These are phyloP conservation scores for Hibiscus trionum DNA, from an alignment of 345 rosid species.

Conservation along the genomic window DNA sequence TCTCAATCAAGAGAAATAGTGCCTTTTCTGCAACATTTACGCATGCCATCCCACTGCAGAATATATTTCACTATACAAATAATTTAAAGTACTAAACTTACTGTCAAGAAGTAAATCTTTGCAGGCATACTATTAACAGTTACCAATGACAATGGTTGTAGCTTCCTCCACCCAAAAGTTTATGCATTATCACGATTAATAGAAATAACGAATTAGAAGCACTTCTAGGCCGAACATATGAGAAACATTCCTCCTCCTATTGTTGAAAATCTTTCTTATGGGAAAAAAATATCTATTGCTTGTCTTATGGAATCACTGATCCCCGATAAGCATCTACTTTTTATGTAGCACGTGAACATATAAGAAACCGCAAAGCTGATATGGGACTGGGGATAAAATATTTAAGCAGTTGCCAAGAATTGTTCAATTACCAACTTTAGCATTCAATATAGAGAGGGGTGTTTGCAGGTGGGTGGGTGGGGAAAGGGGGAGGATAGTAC, in stretches of 20 bases:
- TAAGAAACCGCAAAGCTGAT: background rate
- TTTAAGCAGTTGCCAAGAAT: background rate
- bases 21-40: background rate
- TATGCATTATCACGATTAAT: background rate
- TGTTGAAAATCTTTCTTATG: background rate
- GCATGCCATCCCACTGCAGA: background rate
- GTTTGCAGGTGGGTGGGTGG: background rate
- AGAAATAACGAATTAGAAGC: background rate
- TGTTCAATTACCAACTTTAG: background rate
- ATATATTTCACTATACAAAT: background rate
- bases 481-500: conserved; percentile 21
- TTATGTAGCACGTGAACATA: background rate
- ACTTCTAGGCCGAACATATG: background rate
- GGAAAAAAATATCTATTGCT: background rate
- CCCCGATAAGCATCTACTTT: background rate
- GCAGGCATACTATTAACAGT: background rate
- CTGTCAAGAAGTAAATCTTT: background rate
- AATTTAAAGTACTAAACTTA: background rate
- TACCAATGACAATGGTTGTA: background rate
- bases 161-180: background rate
- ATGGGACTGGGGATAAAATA: background rate
- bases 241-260: background rate
- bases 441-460: background rate
- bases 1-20: background rate
- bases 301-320: background rate